Conservation (phyloP, 1,139 yeast genomes). For the Debaryomyces subglobosus region DNA sequence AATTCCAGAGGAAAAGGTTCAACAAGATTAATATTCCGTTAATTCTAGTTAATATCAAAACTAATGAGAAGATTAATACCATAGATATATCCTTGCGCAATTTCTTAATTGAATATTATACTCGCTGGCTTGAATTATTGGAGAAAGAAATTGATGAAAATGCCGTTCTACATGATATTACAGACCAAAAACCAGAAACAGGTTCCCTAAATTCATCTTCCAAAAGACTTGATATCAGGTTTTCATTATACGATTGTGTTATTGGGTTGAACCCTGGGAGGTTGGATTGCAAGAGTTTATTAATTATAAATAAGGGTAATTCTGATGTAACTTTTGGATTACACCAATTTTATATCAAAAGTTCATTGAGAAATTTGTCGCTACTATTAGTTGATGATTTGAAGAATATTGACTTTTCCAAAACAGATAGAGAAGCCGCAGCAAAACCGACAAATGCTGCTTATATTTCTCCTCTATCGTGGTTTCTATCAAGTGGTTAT, state of each 20-base stretch:
- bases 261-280: conserved; percentile 64
- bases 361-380: conserved; percentile 48
- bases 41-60: conserved; percentile 24
- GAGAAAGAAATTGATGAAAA: conserved; percentile 16
- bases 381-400: conserved; percentile 63
- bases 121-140: conserved; percentile 52
- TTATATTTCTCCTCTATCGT: conserved; percentile 23
- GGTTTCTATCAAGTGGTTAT: conserved; percentile 43
- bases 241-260: conserved; percentile 54
- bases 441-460: conserved; percentile 10
- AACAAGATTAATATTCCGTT: conserved; percentile 21
- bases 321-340: conserved; percentile 46
- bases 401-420: conserved; percentile 26
- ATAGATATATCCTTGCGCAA: conserved; percentile 48
- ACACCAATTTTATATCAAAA: conserved; percentile 38
- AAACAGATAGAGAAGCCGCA: conserved; percentile 12
- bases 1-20: conserved; percentile 24
- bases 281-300: conserved; percentile 52
- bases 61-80: conserved; percentile 21
- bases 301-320: conserved; percentile 56
- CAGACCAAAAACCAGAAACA: conserved; percentile 2
- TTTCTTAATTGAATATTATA: conserved; percentile 52
- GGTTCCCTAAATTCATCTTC: neutral
- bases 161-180: conserved; percentile 6
- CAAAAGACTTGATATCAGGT: conserved; percentile 37